These are phyloP conservation scores for Cyberlindnera mycetangii DNA, from an alignment of 805 yeast species.

Conservation along the genomic window DNA sequence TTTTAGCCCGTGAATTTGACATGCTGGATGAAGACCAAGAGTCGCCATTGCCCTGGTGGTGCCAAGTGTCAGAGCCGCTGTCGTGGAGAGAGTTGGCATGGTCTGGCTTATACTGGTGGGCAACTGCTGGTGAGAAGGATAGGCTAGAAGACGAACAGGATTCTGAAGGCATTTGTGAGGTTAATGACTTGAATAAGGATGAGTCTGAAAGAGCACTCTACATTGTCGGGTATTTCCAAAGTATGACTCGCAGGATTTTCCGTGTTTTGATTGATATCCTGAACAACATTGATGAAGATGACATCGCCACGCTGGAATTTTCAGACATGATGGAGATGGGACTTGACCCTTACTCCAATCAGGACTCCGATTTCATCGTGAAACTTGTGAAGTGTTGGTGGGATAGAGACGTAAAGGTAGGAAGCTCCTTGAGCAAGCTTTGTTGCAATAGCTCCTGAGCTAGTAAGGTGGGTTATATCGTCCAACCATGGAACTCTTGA, in stretches of 20 bases:
- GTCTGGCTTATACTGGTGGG: constrained; percentile 84
- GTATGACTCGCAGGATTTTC: constrained; percentile 43
- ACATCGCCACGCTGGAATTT: constrained; percentile 33
- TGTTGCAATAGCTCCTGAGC: constrained; percentile 29
- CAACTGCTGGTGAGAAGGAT: constrained; percentile 69
- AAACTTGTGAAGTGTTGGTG: constrained; percentile 46
- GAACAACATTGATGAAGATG: constrained; percentile 24
- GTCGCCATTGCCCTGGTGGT: constrained; percentile 37
- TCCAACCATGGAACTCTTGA: no score
- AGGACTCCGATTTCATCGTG: constrained; percentile 44
- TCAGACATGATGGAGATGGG: constrained; percentile 57
- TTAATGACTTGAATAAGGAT: constrained; percentile 15
- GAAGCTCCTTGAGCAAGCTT: constrained; percentile 32
- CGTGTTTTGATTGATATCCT: constrained; percentile 36
- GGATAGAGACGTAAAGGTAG: constrained; percentile 40
- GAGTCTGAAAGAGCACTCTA: constrained; percentile 27
- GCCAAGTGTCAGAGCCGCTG: constrained; percentile 42
- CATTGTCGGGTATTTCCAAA: constrained; percentile 51
- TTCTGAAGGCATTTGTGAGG: constrained; percentile 33
- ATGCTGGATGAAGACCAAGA: constrained; percentile 2
- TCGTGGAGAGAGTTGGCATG: constrained; percentile 59
- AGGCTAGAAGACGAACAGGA: constrained; percentile 38
- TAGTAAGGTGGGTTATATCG: no score
- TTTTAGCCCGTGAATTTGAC: constrained; percentile 25
- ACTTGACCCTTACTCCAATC: constrained; percentile 47